These are phyloP conservation scores for Fusarium sp. DNA, from an alignment of 2,329 filamentous ascomycete genomes.

Conservation along the genomic window DNA sequence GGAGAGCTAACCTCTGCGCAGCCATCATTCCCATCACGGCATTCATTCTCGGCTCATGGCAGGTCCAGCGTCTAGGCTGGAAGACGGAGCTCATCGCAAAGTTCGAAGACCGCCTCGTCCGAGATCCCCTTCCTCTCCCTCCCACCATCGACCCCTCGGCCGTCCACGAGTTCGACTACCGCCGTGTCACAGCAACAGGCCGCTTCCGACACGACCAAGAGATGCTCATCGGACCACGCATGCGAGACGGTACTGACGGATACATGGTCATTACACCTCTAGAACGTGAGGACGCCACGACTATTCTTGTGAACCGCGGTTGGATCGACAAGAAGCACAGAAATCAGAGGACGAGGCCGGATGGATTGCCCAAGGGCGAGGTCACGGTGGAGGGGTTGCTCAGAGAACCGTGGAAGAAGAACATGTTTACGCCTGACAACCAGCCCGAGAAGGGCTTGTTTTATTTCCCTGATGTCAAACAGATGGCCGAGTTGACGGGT, in stretches of 20 bases:
- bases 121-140: constrained; percentile 85
- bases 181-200: constrained; percentile 81
- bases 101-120: constrained; percentile 90
- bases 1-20: constrained; percentile 32
- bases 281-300: constrained; percentile 75
- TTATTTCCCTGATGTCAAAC: constrained; percentile 91
- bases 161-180: constrained; percentile 90
- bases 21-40: constrained; percentile 92
- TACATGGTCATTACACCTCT: constrained; percentile 93
- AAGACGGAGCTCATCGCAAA: constrained; percentile 92
- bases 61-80: constrained; percentile 91
- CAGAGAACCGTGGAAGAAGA: constrained; percentile 94
- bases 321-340: constrained; percentile 87
- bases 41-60: constrained; percentile 92
- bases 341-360: constrained; percentile 71
- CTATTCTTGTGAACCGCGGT: constrained; percentile 87
- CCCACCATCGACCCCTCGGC: constrained; percentile 83
- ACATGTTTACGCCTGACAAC: constrained; percentile 96
- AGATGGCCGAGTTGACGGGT: constrained; percentile 87
- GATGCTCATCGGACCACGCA: constrained; percentile 93
- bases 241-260: constrained; percentile 89
- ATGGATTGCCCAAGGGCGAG: constrained; percentile 74
- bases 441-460: constrained; percentile 85
- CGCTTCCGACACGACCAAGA: constrained; percentile 87
- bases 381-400: constrained; percentile 86